Base-by-base conservation (phyloP, 2,329 filamentous ascomycete genomes). In the Alternaria ventricosa region DNA sequence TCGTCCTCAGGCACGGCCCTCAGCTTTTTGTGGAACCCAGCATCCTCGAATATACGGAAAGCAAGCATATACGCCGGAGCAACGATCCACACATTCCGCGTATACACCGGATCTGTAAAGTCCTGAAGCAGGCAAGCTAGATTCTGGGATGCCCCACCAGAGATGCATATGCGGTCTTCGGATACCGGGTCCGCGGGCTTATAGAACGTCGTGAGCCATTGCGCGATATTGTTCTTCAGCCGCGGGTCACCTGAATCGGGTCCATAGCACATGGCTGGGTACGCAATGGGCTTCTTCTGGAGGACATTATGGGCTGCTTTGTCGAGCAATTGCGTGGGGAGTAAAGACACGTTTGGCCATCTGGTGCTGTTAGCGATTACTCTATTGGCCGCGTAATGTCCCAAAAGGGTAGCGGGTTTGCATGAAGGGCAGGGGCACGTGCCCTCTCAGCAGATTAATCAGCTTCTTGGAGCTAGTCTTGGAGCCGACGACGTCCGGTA, bases 11-110 rank as follows among this genome's bases (percentile, higher is more conserved):
- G 90, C 12, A 94, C 86, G 2, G 89, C 90, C 54, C 85, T 85
- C 74, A 96, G 75, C 36, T 89, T 87, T 4, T 86, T 86, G 5
- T 84, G 83, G 69, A 97, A 93, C 1, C 63, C 93, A 91, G 6
- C 89, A 79, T 97, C 94, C 61, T 92, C 89, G 73, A 97, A 94
- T 60, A 97, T 92, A n/a, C 90, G 86, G 73, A 92, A 94, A 0
- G 90, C 92, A n/a, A 97, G 84, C 79, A 93, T 92, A 76, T 97
- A 97, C 50, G 90, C 91, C 5, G 94, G 94, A 20, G 91, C 89
- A 2, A 94, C 88, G 79, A 94, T 87, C 91, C 92, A 97, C 10
- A 97, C 84, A 68, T 88, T 88, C 49, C 87, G 84, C 1, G 94
- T 97, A 73, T 89, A 90, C 3, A 84, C 80, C 1, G 92, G 91